Evolutionary conservation across 202 grass and related monocot species (phyloP), one percentile per base, ranked within the genome.

Genomic region (Setaria italica): DNA sequence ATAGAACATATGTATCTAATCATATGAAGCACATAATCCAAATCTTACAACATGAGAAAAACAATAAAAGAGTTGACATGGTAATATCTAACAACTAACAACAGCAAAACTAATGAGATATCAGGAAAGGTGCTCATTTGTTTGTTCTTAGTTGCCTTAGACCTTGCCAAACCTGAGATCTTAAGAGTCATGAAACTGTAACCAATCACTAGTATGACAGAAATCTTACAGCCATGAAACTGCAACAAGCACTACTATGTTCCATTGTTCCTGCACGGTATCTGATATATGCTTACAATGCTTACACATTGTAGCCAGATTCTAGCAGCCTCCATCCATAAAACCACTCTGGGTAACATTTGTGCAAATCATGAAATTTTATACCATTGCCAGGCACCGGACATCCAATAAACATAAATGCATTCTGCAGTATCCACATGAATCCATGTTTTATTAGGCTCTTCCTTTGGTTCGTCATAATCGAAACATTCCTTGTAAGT

Each of bases 381-480:
- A 56, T 56, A 42, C 13, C 32, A 34, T 2, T 21, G 50, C 30
- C 34, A 79, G 67, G 80, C 80, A 57, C 41, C 9, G 0, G 4
- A 55, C 37, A 7, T 58, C 13, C 8, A 9, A 21, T 68, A 84
- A 58, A 39, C 68, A 66, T 74, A 74, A 70, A 70, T 50, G 50
- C 32, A 7, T 69, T 29, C n/a, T 47, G 15, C 49, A 70, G 46
- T 62, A 64, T 75, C 20, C 41, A 60, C 14, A 2, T 43, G 70
- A 15, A 37, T 60, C 11, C 86, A 78, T 62, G 29, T 77, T 45
- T 66, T 75, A 37, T 75, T 56, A 75, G 34, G 35, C 74, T 58
- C 75, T 29, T 45, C n/a, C 34, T 13, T 58, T 43, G 20, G 55
- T 62, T 21, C 55, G 29, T 43, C 21, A 41, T 41, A 4, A 42